phyloP scores from a whole-genome alignment of 83 land plant species.

The Diphasiastrum complanatum region DNA sequence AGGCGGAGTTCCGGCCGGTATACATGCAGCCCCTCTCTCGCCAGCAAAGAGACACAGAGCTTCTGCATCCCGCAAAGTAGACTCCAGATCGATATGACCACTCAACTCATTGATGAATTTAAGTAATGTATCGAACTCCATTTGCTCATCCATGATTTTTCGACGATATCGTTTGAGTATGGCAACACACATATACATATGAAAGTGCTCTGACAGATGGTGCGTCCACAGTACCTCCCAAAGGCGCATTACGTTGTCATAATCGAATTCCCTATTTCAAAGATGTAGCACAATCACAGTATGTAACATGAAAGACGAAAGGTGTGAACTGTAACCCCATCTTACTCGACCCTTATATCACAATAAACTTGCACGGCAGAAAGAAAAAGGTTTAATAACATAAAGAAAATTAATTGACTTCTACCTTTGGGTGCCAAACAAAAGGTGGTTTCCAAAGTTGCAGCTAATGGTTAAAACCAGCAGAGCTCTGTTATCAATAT shows the following conservation, averaged over 20 bases:
- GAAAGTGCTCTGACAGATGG: constrained; percentile 84
- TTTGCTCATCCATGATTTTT: constrained; percentile 90
- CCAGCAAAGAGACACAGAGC: constrained; percentile 85
- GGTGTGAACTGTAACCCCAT: too few relatives aligned
- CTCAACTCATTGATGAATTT: constrained; percentile 97
- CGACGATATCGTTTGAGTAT: constrained; percentile 62
- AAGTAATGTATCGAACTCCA: constrained; percentile 94
- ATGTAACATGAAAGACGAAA: too few relatives aligned
- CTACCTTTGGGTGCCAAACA: not conserved
- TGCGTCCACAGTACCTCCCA: constrained; percentile 99
- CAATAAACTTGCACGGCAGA: too few relatives aligned
- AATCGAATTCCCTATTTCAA: constrained; percentile 75
- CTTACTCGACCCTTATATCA: too few relatives aligned
- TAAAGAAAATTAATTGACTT: too few relatives aligned
- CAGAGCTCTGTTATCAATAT: too few relatives aligned
- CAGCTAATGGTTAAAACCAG: too few relatives aligned
- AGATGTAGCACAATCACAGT: too few relatives aligned
- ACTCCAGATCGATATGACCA: constrained; percentile 75
- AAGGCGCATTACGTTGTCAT: constrained; percentile 54
- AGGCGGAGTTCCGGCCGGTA: constrained; percentile 97
- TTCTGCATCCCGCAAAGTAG: constrained; percentile 71
- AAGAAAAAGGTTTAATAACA: too few relatives aligned
- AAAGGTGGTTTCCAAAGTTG: not conserved
- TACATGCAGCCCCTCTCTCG: constrained; percentile 80
- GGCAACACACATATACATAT: constrained; percentile 89